Base-by-base conservation (phyloP, 176 grass and related monocot species). In the Hsuehochloa calcarea region DNA sequence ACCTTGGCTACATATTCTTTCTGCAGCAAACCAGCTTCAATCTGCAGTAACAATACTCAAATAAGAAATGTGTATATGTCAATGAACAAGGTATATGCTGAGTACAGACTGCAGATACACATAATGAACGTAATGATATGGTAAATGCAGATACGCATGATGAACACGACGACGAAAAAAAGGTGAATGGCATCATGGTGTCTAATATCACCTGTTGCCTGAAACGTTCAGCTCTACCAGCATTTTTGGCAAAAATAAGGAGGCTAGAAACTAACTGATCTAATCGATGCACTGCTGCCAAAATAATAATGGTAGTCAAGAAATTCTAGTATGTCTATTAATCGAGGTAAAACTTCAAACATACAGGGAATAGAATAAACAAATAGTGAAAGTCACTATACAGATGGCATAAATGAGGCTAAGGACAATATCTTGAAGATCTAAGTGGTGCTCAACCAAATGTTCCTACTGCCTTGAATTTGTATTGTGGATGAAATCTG, bases 191-290 rank as follows among this genome's bases (percentile, higher is more conserved):
- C 10, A 75, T 34, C 35, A 79, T 68, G 6, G 16, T 49, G 10
- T 50, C 26, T 17, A 70, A 44, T 47, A 80, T 63, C 76, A 98
- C 96, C 93, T 98, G 89, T 81, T 92, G 93, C 78, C 93, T 95
- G 80, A 98, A 95, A 72, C 45, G 76, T 73, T 98, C 96, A 85
- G 93, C 96, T 89, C 80, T 92, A 1, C 90, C 64, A 40, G 87
- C 93, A 78, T 76, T 93, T 95, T 95, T 98, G 66, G 93, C 93
- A 78, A 98, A 98, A 76, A 98, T 95, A 70, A 98, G 93, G 80
- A 98, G 93, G 68, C 93, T 93, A 74, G 96, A 98, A 92, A 98
- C 96, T 85, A 98, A 85, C 38, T 87, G 84, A 64, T 98, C 96
- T 93, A 98, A 79, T 44, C 96, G 89, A 90, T 98, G 96, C 77